A percentile compares a stretch with the other conserved stretches of the same genome.
These are phyloP conservation scores for Pichia thaimueangensis DNA, from an alignment of 805 yeast genomes.

Conservation along the genomic window DNA sequence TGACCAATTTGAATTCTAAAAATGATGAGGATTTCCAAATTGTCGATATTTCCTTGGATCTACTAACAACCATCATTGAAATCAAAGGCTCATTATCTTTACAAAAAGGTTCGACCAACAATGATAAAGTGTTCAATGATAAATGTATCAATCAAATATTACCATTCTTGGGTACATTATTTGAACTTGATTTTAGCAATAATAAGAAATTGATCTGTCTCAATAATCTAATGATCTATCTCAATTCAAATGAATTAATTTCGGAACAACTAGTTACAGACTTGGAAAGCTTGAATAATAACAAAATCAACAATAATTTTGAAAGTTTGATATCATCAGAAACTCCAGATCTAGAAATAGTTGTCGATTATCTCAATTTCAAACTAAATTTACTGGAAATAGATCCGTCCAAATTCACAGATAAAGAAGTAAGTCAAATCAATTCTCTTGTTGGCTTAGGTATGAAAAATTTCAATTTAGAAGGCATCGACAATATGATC, in stretches of 20 bases:
- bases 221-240: constrained; percentile 53
- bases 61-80: constrained; percentile 72
- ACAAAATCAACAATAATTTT: constrained; percentile 1
- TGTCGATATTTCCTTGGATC: constrained; percentile 65
- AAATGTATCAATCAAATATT: constrained; percentile 15
- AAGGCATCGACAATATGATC: no score
- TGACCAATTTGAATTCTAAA: not conserved
- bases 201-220: constrained; percentile 57
- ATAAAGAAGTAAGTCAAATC: not conserved
- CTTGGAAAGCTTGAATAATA: constrained; percentile 1
- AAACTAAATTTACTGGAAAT: constrained; percentile 14
- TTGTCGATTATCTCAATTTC: constrained; percentile 18
- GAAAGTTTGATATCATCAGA: not conserved
- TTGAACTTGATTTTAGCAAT: constrained; percentile 39
- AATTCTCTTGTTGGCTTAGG: constrained; percentile 4
- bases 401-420: constrained; percentile 6
- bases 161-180: constrained; percentile 35
- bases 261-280: constrained; percentile 1
- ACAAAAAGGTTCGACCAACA: constrained; percentile 1
- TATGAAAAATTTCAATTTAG: not conserved
- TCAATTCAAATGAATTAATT: constrained; percentile 11
- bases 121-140: constrained; percentile 20
- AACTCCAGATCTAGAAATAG: constrained; percentile 5
- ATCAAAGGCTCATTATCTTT: constrained; percentile 24
- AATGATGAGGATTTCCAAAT: constrained; percentile 40